phyloP scores from a whole-genome alignment of 2,329 filamentous ascomycete genomes.

The Chaetomiaceae sp. region DNA sequence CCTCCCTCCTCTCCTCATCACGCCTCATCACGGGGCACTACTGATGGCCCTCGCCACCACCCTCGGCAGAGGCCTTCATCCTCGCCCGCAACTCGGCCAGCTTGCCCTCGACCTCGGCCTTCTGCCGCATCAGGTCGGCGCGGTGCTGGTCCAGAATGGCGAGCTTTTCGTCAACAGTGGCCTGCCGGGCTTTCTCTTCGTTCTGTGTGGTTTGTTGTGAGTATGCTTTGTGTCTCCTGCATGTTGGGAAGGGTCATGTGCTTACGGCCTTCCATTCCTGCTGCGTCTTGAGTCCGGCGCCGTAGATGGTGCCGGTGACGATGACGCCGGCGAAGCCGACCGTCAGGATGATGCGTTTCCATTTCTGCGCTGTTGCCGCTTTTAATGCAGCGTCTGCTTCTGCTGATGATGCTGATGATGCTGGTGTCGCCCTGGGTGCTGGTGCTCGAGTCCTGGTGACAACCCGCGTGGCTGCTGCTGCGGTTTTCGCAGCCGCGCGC shows the following conservation, averaged over 20 bases:
- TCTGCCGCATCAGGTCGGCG: constrained; percentile 24
- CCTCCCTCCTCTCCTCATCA: not conserved
- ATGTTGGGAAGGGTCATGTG: not conserved
- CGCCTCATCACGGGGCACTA: not conserved
- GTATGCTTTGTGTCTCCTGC: no score
- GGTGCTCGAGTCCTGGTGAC: not conserved
- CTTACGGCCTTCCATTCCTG: constrained; percentile 26
- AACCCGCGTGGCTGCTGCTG: not conserved
- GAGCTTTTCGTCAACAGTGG: constrained; percentile 28
- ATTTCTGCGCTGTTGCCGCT: not conserved
- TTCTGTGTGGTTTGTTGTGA: constrained; percentile 12
- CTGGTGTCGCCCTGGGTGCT: not conserved
- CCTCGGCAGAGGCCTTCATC: constrained; percentile 20
- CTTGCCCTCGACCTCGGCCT: constrained; percentile 30
- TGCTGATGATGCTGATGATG: not conserved
- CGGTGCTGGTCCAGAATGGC: constrained; percentile 29
- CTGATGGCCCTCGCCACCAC: not conserved
- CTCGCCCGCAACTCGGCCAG: constrained; percentile 27
- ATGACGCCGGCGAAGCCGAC: constrained; percentile 29
- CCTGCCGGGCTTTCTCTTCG: constrained; percentile 22
- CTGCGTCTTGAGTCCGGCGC: constrained; percentile 32
- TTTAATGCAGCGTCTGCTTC: not conserved
- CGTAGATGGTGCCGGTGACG: constrained; percentile 30
- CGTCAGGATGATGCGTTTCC: constrained; percentile 21
- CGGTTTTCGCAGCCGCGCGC: not conserved